Base-by-base conservation (phyloP, 352 stramenopile species). In the Saprolegnia diclina region DNA sequence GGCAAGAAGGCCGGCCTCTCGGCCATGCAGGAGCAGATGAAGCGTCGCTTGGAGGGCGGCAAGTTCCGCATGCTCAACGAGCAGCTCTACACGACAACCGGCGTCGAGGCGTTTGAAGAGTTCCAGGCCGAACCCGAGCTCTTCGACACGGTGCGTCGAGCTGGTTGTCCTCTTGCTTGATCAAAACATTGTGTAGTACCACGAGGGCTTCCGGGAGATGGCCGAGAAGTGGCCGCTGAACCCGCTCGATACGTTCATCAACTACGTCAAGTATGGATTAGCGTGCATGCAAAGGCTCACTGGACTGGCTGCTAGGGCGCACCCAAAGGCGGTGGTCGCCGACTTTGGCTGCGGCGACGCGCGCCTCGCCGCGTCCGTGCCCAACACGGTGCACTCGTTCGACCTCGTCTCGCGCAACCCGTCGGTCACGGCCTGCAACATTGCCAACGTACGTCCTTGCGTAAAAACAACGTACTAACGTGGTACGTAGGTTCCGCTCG, bases 271-370 rank as follows among this genome's bases (percentile, higher is more conserved):
- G 83, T 91, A 78, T 81, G 9, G 0, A 9, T 26, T 42, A 38
- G 7, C 7, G 54, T 42, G 19, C 18, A 55, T 35, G 29, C 29
- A 29, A 66, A 22, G 38, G n/a, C 32, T 13, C 38, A 7, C 24
- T 67, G 3, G n/a, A 52, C 7, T 24, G 44, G 35, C 70, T 71
- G 73, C 4, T 55, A 92, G 82, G 65, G 73, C 74, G 37, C 76
- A 85, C 19, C 79, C 85, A 2, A 85, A 91, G 66, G 74, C 82
- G 0, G 74, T 98, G 13, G 83, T 99, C 22, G 96, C 93, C 19
- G 97, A 99, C 86, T 99, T 99, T 80, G 97, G 97, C 37, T 99
- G 97, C 75, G 97, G 97, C 29, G 97, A 99, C 76, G 97, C 97
- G 14, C 83, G 94, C 26, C 77, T 99, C 35, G 92, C 96, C 0